Base-by-base conservation (phyloP, 768 basidiomycete species). In the Boletus rufocinnamomeus region DNA sequence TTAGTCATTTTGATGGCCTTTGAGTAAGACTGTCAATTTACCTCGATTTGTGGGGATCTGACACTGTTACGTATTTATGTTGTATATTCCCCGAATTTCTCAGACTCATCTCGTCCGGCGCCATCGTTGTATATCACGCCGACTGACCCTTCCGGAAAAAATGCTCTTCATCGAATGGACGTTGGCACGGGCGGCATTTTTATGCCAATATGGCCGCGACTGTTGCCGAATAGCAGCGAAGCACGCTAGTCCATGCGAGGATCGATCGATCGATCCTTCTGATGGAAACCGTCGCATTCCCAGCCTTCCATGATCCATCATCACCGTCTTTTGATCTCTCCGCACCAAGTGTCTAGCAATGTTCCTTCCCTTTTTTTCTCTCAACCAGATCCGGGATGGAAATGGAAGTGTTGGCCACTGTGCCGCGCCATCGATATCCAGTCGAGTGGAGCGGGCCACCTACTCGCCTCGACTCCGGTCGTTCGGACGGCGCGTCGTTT, bases 1-100 rank as follows among this genome's bases (percentile, higher is more conserved):
- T 65, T 56, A 66, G 70, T 71, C 67, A 69, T 46, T 56, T 61
- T 73, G 71, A 73, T 73, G 71, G 60, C 45, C 27, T 57, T 72
- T 72, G 67, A 27, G 63, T 71, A 69, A 72, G 60, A 52, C 52
- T 46, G 50, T 54, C 62, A 67, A 68, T 72, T 73, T 73, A 62
- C 62, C 70, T 70, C 35, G 55, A 52, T 49, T 48, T 63, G 55
- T 66, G 63, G 63, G 64, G 71, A 72, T 72, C 69, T 71, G 55
- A 59, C 54, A 30, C 9, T 5, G 16, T 71, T 72, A 73, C 70
- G 69, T 72, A 63, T 63, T 60, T 50, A 46, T 58, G 16, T 16
- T 32, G 50, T 58, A 55, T 30, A 52, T 57, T 59, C 57, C 35
- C 59, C 63, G 58, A 64, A 56, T 62, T 32, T 46, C 47, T 30